Conservation (phyloP, 2,329 filamentous ascomycete species). For the Ophiocordyceps australis region DNA sequence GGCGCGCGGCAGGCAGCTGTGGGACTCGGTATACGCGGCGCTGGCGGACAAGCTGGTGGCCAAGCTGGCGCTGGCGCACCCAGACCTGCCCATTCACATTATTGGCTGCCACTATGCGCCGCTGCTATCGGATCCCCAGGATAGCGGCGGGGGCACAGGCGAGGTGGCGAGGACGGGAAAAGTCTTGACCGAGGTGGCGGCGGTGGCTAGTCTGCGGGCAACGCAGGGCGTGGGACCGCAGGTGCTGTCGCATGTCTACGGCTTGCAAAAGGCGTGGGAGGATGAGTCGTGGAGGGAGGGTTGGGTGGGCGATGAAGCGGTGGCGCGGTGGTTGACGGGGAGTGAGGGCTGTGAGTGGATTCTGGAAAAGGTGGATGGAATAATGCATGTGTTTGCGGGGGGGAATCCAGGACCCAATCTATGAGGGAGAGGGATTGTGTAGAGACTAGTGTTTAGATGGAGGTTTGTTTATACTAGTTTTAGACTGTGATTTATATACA, state of each 20-base stretch:
- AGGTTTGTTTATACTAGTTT: too few relatives aligned
- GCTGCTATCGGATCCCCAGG: slow-evolving; percentile 50
- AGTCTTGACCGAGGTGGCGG: slow-evolving; percentile 54
- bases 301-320: slow-evolving; percentile 10
- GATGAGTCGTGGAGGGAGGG: slow-evolving; percentile 36
- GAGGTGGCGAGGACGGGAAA: slow-evolving; percentile 41
- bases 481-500: too few relatives aligned
- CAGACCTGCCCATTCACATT: slow-evolving; percentile 68
- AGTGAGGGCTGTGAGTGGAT: slow-evolving; percentile 30
- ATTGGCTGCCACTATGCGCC: slow-evolving; percentile 56
- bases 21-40: slow-evolving; percentile 61
- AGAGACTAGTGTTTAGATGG: too few relatives aligned
- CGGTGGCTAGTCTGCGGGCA: slow-evolving; percentile 54
- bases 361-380: slow-evolving; percentile 22
- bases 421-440: slow-evolving; percentile 22
- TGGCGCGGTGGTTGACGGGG: slow-evolving; percentile 19
- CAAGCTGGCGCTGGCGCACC: slow-evolving; percentile 59
- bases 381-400: slow-evolving; percentile 27
- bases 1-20: slow-evolving; percentile 44
- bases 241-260: slow-evolving; percentile 67
- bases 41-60: slow-evolving; percentile 53
- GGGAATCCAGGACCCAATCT: too few relatives aligned
- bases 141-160: too few relatives aligned
- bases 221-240: slow-evolving; percentile 74
- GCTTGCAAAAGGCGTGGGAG: slow-evolving; percentile 56